Percentiles rank a stretch among this genome's conserved stretches.
Conservation (phyloP, 192 early-diverging fungal species). For the Coemansia sp. region DNA sequence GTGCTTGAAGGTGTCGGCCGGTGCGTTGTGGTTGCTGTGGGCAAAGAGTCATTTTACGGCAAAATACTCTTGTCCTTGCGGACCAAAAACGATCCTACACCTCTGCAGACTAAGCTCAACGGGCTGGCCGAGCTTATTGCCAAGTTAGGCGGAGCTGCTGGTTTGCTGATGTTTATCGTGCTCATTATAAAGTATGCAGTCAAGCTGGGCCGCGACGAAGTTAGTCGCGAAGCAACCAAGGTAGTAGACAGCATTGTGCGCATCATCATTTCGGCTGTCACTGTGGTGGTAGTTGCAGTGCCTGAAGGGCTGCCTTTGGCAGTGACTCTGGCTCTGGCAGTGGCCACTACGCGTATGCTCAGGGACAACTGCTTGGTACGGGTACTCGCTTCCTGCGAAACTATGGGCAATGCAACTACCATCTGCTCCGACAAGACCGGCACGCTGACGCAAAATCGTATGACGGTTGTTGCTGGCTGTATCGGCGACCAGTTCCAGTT, state of each 20-base stretch:
- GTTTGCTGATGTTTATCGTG: constrained; percentile 80
- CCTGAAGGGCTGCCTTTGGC: constrained; percentile 98
- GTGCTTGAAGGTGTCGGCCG: constrained; percentile 84
- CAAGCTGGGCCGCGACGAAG: constrained; percentile 47
- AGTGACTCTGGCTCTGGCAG: constrained; percentile 92
- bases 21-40: constrained; percentile 83
- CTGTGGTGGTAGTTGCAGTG: constrained; percentile 95
- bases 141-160: constrained; percentile 84
- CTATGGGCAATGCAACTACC: constrained; percentile 98
- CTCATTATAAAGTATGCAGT: constrained; percentile 88
- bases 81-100: constrained; percentile 81
- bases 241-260: constrained; percentile 67
- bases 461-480: constrained; percentile 92
- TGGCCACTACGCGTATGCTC: constrained; percentile 92
- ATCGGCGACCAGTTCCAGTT: constrained; percentile 72
- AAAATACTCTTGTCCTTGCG: constrained; percentile 84
- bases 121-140: constrained; percentile 87
- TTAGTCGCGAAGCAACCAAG: constrained; percentile 44
- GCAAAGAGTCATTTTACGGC: constrained; percentile 85
- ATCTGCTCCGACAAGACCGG: constrained; percentile 99
- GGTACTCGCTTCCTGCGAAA: constrained; percentile 94
- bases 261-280: constrained; percentile 88
- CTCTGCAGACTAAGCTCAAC: constrained; percentile 89
- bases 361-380: constrained; percentile 98
- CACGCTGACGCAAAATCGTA: constrained; percentile 94